Base-by-base conservation (phyloP, 1,284 basidiomycete species). In the Trichosporon sp. region DNA sequence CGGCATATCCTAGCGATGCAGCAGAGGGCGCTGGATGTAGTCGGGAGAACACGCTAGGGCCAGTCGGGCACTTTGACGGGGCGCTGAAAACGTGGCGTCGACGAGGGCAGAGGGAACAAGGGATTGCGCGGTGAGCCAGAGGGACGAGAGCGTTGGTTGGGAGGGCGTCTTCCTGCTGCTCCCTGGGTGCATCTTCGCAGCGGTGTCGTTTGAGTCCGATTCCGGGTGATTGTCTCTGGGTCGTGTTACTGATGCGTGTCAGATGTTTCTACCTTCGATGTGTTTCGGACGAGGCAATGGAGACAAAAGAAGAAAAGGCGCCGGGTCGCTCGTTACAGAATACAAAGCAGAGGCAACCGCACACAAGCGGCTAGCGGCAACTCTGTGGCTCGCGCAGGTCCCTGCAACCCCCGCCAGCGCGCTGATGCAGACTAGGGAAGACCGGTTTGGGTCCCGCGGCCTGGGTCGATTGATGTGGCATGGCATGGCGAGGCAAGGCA, bases 11-110 rank as follows among this genome's bases (percentile, higher is more conserved):
- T 21, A 25, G 25, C 3, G 46, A 13, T 23, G 23, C 46, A 21
- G 19, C 19, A 10, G 11, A 27, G 9, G 46, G 23, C 8, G 16
- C 14, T n/a, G 37, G 16, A 16, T 44, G 37, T 4, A 6, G n/a
- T 54, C 49, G 49, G 49, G 49, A 54, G 49, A 54, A 29, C 27
- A 54, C 49, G 49, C 49, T n/a, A n/a, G 25, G 49, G 49, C 25
- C 25, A 8, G 49, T 54, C 49, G 49, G 49, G 49, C 27, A 27
- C 49, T n/a, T 29, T 25, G 27, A 29, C 49, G 49, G 27, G 29
- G 49, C 49, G 49, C 49, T 54, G 49, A 29, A 54, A 54, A 54
- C 49, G 49, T 54, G 49, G 49, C 49, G 49, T 29, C 4, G 9
- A 10, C 5, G 27, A 54, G 27, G 37, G 37, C 37, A 44, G 19